A percentile compares a stretch with the other conserved stretches of the same genome.
Conservation (phyloP, 2,329 filamentous ascomycete species). For the Venturia carpophila region DNA sequence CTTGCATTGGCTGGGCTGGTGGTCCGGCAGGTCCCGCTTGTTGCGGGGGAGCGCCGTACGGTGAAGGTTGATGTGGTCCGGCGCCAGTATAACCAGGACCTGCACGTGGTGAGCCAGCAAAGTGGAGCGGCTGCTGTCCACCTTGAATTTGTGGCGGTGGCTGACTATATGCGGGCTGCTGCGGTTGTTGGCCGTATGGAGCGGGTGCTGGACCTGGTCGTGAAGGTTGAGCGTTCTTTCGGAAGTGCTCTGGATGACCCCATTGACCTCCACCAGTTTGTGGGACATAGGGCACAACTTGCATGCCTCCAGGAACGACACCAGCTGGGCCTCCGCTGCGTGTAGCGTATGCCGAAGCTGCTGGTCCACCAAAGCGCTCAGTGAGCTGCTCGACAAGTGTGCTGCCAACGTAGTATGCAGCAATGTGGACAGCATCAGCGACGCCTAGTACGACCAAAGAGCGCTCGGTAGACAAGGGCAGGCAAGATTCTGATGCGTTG, state of each 20-base stretch:
- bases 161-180: constrained; percentile 37
- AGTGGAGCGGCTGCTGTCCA: constrained; percentile 63
- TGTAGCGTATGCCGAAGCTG: constrained; percentile 95
- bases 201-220: constrained; percentile 68
- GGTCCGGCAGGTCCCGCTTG: constrained; percentile 31
- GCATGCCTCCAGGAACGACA: constrained; percentile 93
- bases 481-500: constrained; percentile 90
- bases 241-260: constrained; percentile 79
- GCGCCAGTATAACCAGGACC: constrained; percentile 64
- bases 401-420: constrained; percentile 96
- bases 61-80: constrained; percentile 67
- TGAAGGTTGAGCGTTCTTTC: constrained; percentile 54
- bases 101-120: constrained; percentile 61
- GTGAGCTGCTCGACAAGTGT: constrained; percentile 97
- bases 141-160: constrained; percentile 37
- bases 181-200: constrained; percentile 54
- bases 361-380: constrained; percentile 90
- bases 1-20: constrained; percentile 63
- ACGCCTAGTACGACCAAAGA: constrained; percentile 98
- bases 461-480: constrained; percentile 90
- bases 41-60: constrained; percentile 56
- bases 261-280: constrained; percentile 90
- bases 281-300: constrained; percentile 95
- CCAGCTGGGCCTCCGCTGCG: constrained; percentile 88
- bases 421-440: constrained; percentile 96